Evolutionary conservation across 805 yeast species (phyloP).

Genomic region (Candida nitratophila): DNA sequence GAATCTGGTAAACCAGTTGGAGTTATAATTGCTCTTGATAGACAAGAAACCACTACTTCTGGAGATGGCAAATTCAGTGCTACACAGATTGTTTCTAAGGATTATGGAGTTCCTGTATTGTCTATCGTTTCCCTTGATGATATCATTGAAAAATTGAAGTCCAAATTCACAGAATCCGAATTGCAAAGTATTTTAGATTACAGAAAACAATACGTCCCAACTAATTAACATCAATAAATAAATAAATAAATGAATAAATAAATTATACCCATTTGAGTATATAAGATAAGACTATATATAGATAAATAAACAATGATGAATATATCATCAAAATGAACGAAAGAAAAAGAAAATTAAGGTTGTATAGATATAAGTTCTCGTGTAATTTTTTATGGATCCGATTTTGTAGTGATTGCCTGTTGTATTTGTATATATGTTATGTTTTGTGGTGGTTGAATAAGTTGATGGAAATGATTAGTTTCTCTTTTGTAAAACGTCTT

Average conservation of each 20-base stretch:
- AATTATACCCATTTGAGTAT: neutral
- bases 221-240: too few species aligned
- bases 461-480: conserved; percentile 10
- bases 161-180: conserved; percentile 51
- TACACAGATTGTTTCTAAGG: conserved; percentile 68
- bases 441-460: neutral
- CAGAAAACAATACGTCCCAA: conserved; percentile 42
- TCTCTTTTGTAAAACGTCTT: conserved; percentile 36
- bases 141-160: conserved; percentile 54
- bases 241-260: neutral
- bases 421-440: too few species aligned
- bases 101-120: conserved; percentile 74
- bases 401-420: too few species aligned
- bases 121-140: conserved; percentile 74
- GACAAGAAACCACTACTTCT: conserved; percentile 83
- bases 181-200: conserved; percentile 52
- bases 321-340: too few species aligned
- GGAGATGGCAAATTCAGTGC: conserved; percentile 65
- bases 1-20: conserved; percentile 77
- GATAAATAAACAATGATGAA: neutral
- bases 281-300: too few species aligned
- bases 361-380: too few species aligned
- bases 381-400: too few species aligned
- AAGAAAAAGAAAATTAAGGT: too few species aligned
- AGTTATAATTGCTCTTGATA: conserved; percentile 84